These are phyloP conservation scores for Sugiyamaella mastotermitis DNA, from an alignment of 805 yeast species.

Conservation along the genomic window DNA sequence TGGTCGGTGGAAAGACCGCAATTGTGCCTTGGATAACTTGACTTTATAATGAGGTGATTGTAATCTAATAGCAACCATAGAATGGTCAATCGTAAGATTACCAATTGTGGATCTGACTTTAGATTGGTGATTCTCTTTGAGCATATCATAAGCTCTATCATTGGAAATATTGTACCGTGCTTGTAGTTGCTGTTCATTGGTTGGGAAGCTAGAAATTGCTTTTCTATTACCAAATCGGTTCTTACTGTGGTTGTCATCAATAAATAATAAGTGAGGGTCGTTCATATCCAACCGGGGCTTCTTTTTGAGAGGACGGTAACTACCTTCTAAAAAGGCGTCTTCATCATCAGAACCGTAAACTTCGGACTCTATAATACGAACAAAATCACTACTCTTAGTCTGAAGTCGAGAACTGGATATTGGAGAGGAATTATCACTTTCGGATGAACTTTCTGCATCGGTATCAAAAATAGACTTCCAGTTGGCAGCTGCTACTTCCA, in stretches of 20 bases:
- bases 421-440: neutral
- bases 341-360: slow-evolving; percentile 37
- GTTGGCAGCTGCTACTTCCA: slow-evolving; percentile 23
- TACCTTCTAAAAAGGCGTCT: slow-evolving; percentile 71
- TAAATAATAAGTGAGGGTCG: slow-evolving; percentile 73
- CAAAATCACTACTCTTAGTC: neutral
- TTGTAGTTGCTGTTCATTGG: slow-evolving; percentile 47
- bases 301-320: slow-evolving; percentile 24
- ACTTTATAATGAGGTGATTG: slow-evolving; percentile 92
- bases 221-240: slow-evolving; percentile 1
- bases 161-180: slow-evolving; percentile 78
- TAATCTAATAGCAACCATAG: slow-evolving; percentile 76
- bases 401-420: neutral
- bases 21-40: slow-evolving; percentile 54
- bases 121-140: slow-evolving; percentile 81
- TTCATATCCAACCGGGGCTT: slow-evolving; percentile 64
- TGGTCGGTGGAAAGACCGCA: slow-evolving; percentile 77
- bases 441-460: neutral
- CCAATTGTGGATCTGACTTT: slow-evolving; percentile 92
- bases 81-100: slow-evolving; percentile 83
- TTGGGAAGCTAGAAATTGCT: slow-evolving; percentile 35
- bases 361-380: too few species aligned
- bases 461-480: slow-evolving; percentile 17
- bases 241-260: slow-evolving; percentile 34
- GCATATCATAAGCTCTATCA: slow-evolving; percentile 75